Conservation (phyloP, 2,329 filamentous ascomycete genomes). For the Sporothrix variecibatus region DNA sequence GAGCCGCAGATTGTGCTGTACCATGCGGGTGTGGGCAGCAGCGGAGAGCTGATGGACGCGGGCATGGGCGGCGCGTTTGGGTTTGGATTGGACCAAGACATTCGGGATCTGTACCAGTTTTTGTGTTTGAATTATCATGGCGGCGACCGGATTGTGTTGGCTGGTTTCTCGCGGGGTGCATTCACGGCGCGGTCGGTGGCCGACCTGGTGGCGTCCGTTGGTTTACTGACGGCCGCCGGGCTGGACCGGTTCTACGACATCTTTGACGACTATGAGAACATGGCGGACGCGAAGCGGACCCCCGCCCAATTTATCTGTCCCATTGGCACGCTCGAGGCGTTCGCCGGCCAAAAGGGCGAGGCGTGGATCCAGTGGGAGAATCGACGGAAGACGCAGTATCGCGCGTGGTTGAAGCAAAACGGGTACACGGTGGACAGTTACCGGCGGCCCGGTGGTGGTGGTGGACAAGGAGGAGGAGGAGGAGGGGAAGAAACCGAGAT, state of each 20-base stretch:
- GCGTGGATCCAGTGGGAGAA: constrained; percentile 40
- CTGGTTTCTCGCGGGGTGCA: constrained; percentile 45
- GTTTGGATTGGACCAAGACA: constrained; percentile 40
- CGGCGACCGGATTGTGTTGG: constrained; percentile 41
- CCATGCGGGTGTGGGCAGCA: constrained; percentile 39
- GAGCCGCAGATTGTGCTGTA: constrained; percentile 38
- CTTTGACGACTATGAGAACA: constrained; percentile 43
- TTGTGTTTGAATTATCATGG: constrained; percentile 43
- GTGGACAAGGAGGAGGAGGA: too few relatives aligned
- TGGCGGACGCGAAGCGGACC: constrained; percentile 34
- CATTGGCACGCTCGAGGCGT: constrained; percentile 31
- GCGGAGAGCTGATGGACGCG: constrained; percentile 35
- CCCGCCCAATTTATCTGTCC: constrained; percentile 34
- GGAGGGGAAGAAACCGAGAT: constrained; percentile 40
- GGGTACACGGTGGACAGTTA: constrained; percentile 42
- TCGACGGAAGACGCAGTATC: constrained; percentile 41
- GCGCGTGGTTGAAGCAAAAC: constrained; percentile 40
- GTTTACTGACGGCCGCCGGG: constrained; percentile 46
- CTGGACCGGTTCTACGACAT: constrained; percentile 47
- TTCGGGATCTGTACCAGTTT: constrained; percentile 43
- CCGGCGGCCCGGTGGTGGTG: too few relatives aligned
- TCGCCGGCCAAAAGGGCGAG: constrained; percentile 34
- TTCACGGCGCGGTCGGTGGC: constrained; percentile 45
- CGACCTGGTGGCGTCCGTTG: constrained; percentile 43
- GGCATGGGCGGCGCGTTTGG: constrained; percentile 40